phyloP scores from a whole-genome alignment of 768 basidiomycete species.

The Atractiella rhizophila region DNA sequence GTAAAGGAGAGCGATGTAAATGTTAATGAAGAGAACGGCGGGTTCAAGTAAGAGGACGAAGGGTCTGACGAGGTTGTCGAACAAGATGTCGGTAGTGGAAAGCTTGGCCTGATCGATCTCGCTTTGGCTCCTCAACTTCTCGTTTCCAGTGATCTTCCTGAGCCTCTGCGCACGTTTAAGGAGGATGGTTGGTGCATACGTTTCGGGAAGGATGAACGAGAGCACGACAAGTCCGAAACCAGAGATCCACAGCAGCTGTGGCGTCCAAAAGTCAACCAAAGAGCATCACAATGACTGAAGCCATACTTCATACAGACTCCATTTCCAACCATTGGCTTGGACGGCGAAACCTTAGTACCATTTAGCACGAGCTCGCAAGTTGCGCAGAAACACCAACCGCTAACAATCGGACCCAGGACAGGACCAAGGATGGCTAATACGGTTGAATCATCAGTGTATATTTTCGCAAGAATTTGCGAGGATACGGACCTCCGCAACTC shows the following conservation, averaged over 20 bases:
- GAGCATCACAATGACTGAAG: too few species aligned
- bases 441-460: not conserved
- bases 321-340: constrained; percentile 20
- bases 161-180: constrained; percentile 20
- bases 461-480: not conserved
- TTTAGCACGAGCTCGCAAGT: not conserved
- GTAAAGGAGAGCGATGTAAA: constrained; percentile 7
- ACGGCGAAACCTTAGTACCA: constrained; percentile 15
- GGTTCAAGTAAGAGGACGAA: constrained; percentile 2
- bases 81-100: constrained; percentile 2
- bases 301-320: too few species aligned
- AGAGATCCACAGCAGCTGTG: constrained; percentile 11
- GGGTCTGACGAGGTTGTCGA: not conserved
- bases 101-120: constrained; percentile 6
- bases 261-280: too few species aligned
- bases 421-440: constrained; percentile 18
- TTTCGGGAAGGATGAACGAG: constrained; percentile 20
- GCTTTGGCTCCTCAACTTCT: constrained; percentile 10
- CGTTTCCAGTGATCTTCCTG: constrained; percentile 20
- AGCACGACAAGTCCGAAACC: constrained; percentile 19
- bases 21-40: constrained; percentile 2
- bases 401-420: constrained; percentile 19
- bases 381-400: not conserved
- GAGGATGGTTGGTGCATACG: constrained; percentile 19
- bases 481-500: too few species aligned